Evolutionary conservation across 2,329 filamentous ascomycete species (phyloP).

Genomic region (Alternaria tenuissima): DNA sequence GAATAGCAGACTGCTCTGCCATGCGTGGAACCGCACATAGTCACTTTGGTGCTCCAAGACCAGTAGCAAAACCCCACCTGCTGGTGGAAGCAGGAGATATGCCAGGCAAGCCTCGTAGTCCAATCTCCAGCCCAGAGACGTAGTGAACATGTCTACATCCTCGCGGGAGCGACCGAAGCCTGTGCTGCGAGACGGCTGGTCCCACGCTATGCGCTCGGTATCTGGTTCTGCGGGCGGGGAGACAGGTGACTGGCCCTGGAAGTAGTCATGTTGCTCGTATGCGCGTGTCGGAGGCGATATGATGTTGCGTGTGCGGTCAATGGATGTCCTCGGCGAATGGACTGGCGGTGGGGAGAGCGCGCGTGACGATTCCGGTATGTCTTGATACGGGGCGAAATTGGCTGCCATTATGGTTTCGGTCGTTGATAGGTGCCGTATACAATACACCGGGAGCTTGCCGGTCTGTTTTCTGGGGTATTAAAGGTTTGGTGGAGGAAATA

Average conservation of each 20-base stretch:
- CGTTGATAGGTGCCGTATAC: neutral
- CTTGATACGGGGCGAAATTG: constrained; percentile 96
- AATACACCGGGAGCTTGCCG: neutral
- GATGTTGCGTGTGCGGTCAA: constrained; percentile 44
- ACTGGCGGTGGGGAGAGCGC: constrained; percentile 75
- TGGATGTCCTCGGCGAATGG: constrained; percentile 50
- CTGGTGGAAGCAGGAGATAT: constrained; percentile 83
- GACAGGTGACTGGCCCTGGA: constrained; percentile 22
- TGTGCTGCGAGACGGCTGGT: constrained; percentile 11
- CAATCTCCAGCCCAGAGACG: constrained; percentile 83
- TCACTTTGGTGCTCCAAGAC: constrained; percentile 94
- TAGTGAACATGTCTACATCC: constrained; percentile 83
- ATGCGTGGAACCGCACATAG: constrained; percentile 97
- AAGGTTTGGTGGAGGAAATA: constrained; percentile 12
- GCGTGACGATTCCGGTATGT: constrained; percentile 84
- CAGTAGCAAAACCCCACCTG: constrained; percentile 83
- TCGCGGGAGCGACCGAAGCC: constrained; percentile 58
- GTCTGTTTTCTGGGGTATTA: neutral
- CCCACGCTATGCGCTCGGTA: constrained; percentile 44
- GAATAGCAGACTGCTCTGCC: constrained; percentile 89
- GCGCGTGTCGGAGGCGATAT: constrained; percentile 44
- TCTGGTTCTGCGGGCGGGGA: constrained; percentile 20
- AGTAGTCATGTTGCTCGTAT: constrained; percentile 54
- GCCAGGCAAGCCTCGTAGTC: constrained; percentile 92
- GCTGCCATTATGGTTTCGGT: constrained; percentile 31